phyloP scores from a whole-genome alignment of 306 rosid species.

The Malus orientalis region DNA sequence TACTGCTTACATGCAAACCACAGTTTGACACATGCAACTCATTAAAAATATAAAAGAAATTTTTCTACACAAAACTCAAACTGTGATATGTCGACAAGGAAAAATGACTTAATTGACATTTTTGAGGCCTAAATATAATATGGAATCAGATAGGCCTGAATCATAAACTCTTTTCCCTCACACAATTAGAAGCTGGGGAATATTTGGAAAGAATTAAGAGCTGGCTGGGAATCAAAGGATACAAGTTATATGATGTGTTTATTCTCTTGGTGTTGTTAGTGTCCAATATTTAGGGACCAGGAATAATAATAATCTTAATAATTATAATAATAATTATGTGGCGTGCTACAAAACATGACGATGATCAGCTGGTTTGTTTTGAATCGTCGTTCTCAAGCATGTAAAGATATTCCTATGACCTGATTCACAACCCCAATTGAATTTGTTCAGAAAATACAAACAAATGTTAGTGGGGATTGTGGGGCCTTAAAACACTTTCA shows the following conservation, averaged over 20 bases:
- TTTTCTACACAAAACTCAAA: too few relatives aligned
- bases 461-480: not conserved
- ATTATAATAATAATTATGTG: not conserved
- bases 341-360: too few relatives aligned
- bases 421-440: not conserved
- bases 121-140: not conserved
- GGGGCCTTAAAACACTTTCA: not conserved
- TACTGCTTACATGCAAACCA: not conserved
- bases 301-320: not conserved
- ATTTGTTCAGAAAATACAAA: not conserved
- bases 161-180: not conserved
- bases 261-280: conserved; percentile 12
- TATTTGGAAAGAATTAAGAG: not conserved
- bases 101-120: too few relatives aligned
- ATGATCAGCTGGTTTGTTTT: too few relatives aligned
- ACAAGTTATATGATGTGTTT: conserved; percentile 5
- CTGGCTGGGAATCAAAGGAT: conserved; percentile 6
- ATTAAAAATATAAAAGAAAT: too few relatives aligned
- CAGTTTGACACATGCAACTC: not conserved
- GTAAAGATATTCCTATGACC: conserved; percentile 2
- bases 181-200: not conserved
- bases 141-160: not conserved
- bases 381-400: not conserved
- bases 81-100: too few relatives aligned
- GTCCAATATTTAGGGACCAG: conserved; percentile 1